A percentile compares a stretch with the other conserved stretches of the same genome.
Conservation (phyloP, 768 basidiomycete species). For the Dioszegia hungarica region DNA sequence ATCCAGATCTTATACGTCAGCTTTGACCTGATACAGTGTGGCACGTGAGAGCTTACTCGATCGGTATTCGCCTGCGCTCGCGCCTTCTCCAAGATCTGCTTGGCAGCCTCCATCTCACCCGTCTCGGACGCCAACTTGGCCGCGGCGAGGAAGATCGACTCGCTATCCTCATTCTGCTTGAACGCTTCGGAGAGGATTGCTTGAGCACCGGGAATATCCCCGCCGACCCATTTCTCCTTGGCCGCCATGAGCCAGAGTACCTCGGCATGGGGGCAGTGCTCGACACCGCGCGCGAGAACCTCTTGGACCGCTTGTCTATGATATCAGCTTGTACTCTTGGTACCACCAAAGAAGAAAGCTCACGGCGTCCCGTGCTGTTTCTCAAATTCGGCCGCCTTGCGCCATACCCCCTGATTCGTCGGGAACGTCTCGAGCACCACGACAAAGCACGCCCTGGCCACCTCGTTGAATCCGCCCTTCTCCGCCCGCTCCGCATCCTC, state of each 20-base stretch:
- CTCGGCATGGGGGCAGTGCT: conserved; percentile 90
- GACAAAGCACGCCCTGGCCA: conserved; percentile 80
- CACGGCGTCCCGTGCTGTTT: conserved; percentile 81
- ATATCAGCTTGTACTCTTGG: conserved; percentile 11
- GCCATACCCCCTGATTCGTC: conserved; percentile 78
- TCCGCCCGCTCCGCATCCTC: conserved; percentile 84
- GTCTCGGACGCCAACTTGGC: conserved; percentile 97
- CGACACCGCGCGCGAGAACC: conserved; percentile 73
- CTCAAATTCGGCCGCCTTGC: conserved; percentile 85
- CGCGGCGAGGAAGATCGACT: conserved; percentile 95
- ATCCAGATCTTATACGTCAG: conserved; percentile 68
- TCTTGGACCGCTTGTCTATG: conserved; percentile 71
- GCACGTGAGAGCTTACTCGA: conserved; percentile 54
- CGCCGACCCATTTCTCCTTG: conserved; percentile 90
- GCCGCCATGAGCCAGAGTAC: conserved; percentile 97
- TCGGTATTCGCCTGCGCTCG: conserved; percentile 87
- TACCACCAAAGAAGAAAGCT: conserved; percentile 19
- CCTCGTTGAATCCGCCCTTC: conserved; percentile 67
- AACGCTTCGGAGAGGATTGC: conserved; percentile 84
- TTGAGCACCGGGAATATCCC: conserved; percentile 85
- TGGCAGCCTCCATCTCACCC: conserved; percentile 77
- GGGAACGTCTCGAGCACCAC: conserved; percentile 90
- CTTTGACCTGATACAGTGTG: neutral
- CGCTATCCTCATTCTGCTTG: conserved; percentile 91
- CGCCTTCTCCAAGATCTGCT: conserved; percentile 80